These are phyloP conservation scores for Penicillium griseofulvum DNA, from an alignment of 2,329 filamentous ascomycete species.

Conservation along the genomic window DNA sequence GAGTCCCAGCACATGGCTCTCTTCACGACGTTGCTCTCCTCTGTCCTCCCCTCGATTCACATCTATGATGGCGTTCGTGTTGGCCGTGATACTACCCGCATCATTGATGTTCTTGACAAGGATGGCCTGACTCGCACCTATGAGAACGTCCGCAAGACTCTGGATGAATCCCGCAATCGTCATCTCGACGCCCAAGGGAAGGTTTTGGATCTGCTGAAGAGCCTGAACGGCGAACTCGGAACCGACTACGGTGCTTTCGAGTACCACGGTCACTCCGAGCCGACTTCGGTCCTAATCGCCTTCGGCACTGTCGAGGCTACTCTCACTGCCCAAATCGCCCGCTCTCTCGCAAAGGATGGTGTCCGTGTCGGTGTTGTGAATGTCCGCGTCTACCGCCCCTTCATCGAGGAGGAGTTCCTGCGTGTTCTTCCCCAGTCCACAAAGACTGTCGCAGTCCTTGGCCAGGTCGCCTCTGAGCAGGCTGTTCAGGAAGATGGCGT, in stretches of 20 bases:
- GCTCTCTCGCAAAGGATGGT: slow-evolving; percentile 68
- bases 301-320: slow-evolving; percentile 92
- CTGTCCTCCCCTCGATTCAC: slow-evolving; percentile 77
- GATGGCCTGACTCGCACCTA: slow-evolving; percentile 67
- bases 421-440: slow-evolving; percentile 72
- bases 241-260: slow-evolving; percentile 93
- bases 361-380: slow-evolving; percentile 82
- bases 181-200: slow-evolving; percentile 69
- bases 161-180: slow-evolving; percentile 64
- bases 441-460: slow-evolving; percentile 77
- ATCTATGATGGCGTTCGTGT: slow-evolving; percentile 84
- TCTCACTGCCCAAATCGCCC: slow-evolving; percentile 75
- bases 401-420: slow-evolving; percentile 91
- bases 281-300: slow-evolving; percentile 81
- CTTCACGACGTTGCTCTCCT: slow-evolving; percentile 78
- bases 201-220: slow-evolving; percentile 65
- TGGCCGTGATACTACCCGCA: slow-evolving; percentile 74
- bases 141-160: slow-evolving; percentile 61
- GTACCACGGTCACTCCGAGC: slow-evolving; percentile 78
- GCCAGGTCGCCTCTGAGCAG: slow-evolving; percentile 74
- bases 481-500: slow-evolving; percentile 71
- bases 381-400: slow-evolving; percentile 90
- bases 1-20: slow-evolving; percentile 94
- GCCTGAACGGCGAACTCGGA: slow-evolving; percentile 86
- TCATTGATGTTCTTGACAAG: slow-evolving; percentile 78